Percentiles rank a stretch among this genome's conserved stretches.
These are phyloP conservation scores for Populus tomentosa DNA, from an alignment of 441 rosid genomes.

Conservation along the genomic window DNA sequence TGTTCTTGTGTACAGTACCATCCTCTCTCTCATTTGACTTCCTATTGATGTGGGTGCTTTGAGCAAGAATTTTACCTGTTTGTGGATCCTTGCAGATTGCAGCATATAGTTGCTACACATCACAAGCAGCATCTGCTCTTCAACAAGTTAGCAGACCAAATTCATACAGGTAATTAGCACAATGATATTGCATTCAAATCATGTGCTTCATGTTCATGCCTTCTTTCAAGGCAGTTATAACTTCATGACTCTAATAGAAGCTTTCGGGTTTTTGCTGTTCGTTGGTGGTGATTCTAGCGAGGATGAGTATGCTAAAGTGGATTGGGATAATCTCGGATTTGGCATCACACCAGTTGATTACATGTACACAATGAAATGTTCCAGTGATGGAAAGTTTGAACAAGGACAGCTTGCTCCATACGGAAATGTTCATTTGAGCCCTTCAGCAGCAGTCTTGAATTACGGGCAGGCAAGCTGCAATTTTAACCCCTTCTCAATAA, in stretches of 20 bases:
- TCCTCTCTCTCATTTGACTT: not conserved
- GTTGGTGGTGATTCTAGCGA: constrained; percentile 23
- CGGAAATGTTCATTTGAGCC: constrained; percentile 66
- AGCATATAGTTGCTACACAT: constrained; percentile 16
- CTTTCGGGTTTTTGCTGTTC: not conserved
- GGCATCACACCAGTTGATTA: constrained; percentile 59
- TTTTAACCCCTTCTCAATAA: not conserved
- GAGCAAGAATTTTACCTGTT: not conserved
- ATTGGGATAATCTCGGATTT: constrained; percentile 93
- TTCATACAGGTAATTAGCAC: constrained; percentile 18
- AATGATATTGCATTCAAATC: not conserved
- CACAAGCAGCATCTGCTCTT: constrained; percentile 17
- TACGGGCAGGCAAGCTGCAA: constrained; percentile 68
- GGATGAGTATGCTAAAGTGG: constrained; percentile 64
- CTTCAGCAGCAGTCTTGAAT: constrained; percentile 78
- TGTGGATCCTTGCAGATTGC: constrained; percentile 21
- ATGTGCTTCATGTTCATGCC: not conserved
- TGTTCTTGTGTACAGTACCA: not conserved
- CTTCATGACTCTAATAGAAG: not conserved
- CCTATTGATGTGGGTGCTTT: not conserved
- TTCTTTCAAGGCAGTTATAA: not conserved
- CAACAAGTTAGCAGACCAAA: constrained; percentile 14
- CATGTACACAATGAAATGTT: constrained; percentile 67
- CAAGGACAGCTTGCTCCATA: constrained; percentile 49
- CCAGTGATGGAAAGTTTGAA: constrained; percentile 39